phyloP scores from a whole-genome alignment of 306 rosid species.

The Neltuma alba region DNA sequence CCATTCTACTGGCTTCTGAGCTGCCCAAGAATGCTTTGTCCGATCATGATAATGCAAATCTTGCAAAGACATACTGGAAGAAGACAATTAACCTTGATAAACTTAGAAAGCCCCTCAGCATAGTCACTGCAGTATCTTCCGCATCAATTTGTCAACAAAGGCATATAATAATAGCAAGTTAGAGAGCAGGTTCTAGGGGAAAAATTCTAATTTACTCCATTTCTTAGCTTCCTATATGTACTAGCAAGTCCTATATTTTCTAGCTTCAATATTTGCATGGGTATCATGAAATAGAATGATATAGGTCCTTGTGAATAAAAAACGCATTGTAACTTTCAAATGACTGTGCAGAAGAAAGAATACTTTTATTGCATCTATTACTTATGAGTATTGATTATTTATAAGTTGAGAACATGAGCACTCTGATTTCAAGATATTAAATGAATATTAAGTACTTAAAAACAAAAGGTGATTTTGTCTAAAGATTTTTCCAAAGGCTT shows the following conservation, averaged over 20 bases:
- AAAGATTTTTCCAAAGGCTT: too few species aligned
- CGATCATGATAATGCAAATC: conserved; percentile 23
- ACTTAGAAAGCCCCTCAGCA: background rate
- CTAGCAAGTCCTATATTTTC: conserved; percentile 14
- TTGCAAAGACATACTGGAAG: conserved; percentile 33
- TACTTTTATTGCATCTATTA: too few species aligned
- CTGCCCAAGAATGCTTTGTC: conserved; percentile 39
- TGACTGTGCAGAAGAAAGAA: too few species aligned
- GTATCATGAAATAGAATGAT: conserved; percentile 27
- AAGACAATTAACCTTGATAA: too few species aligned
- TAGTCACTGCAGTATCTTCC: conserved; percentile 30
- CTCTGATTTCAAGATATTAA: too few species aligned
- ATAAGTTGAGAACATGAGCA: too few species aligned
- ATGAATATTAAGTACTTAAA: too few species aligned
- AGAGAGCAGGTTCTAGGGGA: conserved; percentile 34
- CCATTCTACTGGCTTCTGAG: conserved; percentile 30
- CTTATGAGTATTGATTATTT: too few species aligned
- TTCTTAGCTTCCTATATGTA: conserved; percentile 20
- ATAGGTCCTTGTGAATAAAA: too few species aligned
- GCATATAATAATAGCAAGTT: too few species aligned
- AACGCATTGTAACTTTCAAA: too few species aligned
- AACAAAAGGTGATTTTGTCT: too few species aligned
- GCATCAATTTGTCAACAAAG: conserved; percentile 37
- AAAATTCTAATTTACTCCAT: conserved; percentile 5
- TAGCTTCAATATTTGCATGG: conserved; percentile 30